phyloP scores from a whole-genome alignment of 176 grass and related monocot genomes.

The Lolium multiflorum region DNA sequence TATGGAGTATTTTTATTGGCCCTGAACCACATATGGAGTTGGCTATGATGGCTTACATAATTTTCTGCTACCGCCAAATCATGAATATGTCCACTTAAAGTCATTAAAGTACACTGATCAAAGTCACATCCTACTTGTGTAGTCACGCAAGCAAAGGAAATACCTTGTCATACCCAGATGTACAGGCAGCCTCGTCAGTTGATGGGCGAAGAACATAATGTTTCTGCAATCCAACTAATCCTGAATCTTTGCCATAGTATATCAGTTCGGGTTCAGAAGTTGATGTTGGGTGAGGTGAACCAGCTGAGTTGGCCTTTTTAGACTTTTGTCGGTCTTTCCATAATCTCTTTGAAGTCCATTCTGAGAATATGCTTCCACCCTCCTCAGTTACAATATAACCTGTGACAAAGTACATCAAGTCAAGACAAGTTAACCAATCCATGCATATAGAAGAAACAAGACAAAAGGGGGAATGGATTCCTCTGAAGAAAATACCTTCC shows the following conservation, averaged over 20 bases:
- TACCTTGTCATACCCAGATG: conserved; percentile 95
- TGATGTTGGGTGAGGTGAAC: conserved; percentile 46
- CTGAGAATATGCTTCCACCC: conserved; percentile 57
- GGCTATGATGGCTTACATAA: neutral
- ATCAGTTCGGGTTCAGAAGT: conserved; percentile 81
- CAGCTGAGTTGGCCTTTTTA: conserved; percentile 51
- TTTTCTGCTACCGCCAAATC: neutral
- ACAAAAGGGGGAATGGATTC: conserved; percentile 8
- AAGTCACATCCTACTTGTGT: no score
- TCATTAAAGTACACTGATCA: neutral
- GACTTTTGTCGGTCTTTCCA: conserved; percentile 77
- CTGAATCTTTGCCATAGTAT: conserved; percentile 94
- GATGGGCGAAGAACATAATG: conserved; percentile 50
- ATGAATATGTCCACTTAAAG: conserved; percentile 8
- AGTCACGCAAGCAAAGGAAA: neutral
- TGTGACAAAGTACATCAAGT: conserved; percentile 49
- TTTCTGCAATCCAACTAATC: conserved; percentile 77
- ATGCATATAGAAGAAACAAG: conserved; percentile 19
- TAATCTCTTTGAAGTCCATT: conserved; percentile 80
- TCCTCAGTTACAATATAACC: conserved; percentile 35
- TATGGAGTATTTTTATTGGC: no score
- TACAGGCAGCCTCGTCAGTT: conserved; percentile 52
- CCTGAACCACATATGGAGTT: neutral
- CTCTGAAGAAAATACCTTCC: conserved; percentile 41
- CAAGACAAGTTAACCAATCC: conserved; percentile 7